Percentiles rank a stretch among this genome's conserved stretches.
Evolutionary conservation across 1,139 yeast genomes (phyloP).

Genomic region (Nakaseomyces uthaithaninus): DNA sequence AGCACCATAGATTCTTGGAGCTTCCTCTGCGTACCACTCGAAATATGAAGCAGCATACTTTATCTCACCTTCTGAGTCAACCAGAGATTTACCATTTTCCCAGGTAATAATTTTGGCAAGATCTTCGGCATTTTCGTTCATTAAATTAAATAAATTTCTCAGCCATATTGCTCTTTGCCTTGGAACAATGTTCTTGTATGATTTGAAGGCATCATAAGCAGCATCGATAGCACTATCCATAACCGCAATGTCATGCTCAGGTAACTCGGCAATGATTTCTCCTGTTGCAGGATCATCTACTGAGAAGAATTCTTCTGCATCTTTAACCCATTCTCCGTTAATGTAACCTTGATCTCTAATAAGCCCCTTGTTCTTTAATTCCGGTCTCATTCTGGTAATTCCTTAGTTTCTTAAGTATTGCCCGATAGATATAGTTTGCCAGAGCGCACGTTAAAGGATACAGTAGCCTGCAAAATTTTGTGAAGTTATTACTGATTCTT

Average conservation of each 20-base stretch:
- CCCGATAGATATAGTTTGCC: no score
- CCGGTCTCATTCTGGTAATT: conserved; percentile 12
- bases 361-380: conserved; percentile 47
- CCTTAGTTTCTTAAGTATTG: not conserved
- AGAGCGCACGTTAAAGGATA: no score
- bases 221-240: conserved; percentile 53
- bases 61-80: conserved; percentile 73
- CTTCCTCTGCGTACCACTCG: conserved; percentile 85
- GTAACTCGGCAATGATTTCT: conserved; percentile 46
- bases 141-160: conserved; percentile 51
- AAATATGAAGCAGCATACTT: conserved; percentile 70
- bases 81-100: conserved; percentile 78
- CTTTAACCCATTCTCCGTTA: conserved; percentile 65
- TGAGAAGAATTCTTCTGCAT: conserved; percentile 47
- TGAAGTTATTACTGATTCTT: no score
- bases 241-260: conserved; percentile 44
- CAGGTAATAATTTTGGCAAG: conserved; percentile 63
- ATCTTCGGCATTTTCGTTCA: conserved; percentile 62
- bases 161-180: conserved; percentile 62
- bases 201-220: conserved; percentile 53
- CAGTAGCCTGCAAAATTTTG: no score
- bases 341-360: conserved; percentile 51
- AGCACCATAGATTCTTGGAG: conserved; percentile 68
- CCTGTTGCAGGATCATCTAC: conserved; percentile 74
- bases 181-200: conserved; percentile 51